These are phyloP conservation scores for Malus asiatica DNA, from an alignment of 306 rosid species.

Conservation along the genomic window DNA sequence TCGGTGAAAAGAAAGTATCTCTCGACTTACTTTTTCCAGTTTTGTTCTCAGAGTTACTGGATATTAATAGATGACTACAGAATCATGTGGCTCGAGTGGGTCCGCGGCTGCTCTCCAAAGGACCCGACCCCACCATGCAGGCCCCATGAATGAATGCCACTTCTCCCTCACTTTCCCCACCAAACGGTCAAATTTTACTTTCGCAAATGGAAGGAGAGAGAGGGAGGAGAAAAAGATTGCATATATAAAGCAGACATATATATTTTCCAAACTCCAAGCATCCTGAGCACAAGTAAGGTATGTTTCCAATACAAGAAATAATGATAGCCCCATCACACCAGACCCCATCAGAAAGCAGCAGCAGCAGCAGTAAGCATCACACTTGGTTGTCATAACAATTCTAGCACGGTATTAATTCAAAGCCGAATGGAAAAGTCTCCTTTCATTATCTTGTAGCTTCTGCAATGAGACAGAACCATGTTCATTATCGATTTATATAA, in stretches of 20 bases:
- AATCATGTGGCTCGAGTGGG: neutral
- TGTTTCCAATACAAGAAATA: constrained; percentile 76
- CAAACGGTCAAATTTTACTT: constrained; percentile 39
- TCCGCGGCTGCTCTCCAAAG: neutral
- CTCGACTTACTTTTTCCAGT: neutral
- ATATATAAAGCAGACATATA: constrained; percentile 30
- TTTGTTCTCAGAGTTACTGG: neutral
- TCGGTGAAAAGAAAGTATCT: no score
- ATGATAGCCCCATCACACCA: constrained; percentile 34
- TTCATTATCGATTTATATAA: no score
- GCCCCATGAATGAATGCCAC: neutral
- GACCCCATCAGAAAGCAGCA: neutral
- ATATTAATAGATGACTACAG: neutral
- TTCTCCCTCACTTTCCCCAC: constrained; percentile 12
- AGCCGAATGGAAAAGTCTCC: constrained; percentile 9
- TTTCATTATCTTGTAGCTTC: neutral
- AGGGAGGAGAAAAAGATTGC: constrained; percentile 1
- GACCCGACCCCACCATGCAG: neutral
- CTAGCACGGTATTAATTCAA: neutral
- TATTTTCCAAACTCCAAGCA: constrained; percentile 22
- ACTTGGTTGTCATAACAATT: constrained; percentile 5
- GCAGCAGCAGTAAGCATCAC: neutral
- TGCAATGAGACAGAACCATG: neutral
- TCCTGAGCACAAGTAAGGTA: constrained; percentile 49
- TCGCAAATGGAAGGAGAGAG: neutral